Base-by-base conservation (phyloP, 345 rosid species). In the Brassica incana region DNA sequence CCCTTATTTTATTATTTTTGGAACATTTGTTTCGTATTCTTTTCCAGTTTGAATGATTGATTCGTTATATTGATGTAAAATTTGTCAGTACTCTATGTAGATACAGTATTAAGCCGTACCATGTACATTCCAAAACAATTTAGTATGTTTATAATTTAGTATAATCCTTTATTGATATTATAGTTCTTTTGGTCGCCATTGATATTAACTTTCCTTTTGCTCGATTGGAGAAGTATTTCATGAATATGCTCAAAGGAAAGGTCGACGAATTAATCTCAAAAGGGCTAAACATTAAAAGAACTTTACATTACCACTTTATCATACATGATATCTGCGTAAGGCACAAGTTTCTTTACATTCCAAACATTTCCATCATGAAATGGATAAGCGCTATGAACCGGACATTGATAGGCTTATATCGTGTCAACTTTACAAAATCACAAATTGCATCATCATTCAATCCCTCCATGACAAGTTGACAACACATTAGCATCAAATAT, bases 331-430 rank as follows among this genome's bases (percentile, higher is more conserved):
- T 93, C 96, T 36, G 86, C 69, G 77, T 89, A 95, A 3, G 96
- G 83, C 33, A 95, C 89, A 27, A 93, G 91, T 84, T 95, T 95
- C 89, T 88, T 90, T 63, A 88, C 89, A 81, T 93, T 91, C 99
- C 99, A 95, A 33, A 95, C 92, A 85, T 93, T 95, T 63, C 97
- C 98, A 87, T 95, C 97, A 58, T 29, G 32, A 29, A 95, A 95
- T 48, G 97, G 99, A 91, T 95, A 87, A 95, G 91, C 87, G 93
- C 99, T 11, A 93, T 93, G 82, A 95, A 95, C 54, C 99, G 88
- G 20, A 93, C 81, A 81, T 91, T 95, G 38, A 93, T 86, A 9
- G 98, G 98, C 77, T 80, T 93, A 11, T 90, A 79, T 1, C 87
- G 91, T 1, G 98, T 93, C 85, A 93, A 81, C 79, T 90, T 89